A percentile compares a stretch with the other conserved stretches of the same genome.
Evolutionary conservation across 768 basidiomycete species (phyloP).

Genomic region (Trichaptum fuscoviolaceum): DNA sequence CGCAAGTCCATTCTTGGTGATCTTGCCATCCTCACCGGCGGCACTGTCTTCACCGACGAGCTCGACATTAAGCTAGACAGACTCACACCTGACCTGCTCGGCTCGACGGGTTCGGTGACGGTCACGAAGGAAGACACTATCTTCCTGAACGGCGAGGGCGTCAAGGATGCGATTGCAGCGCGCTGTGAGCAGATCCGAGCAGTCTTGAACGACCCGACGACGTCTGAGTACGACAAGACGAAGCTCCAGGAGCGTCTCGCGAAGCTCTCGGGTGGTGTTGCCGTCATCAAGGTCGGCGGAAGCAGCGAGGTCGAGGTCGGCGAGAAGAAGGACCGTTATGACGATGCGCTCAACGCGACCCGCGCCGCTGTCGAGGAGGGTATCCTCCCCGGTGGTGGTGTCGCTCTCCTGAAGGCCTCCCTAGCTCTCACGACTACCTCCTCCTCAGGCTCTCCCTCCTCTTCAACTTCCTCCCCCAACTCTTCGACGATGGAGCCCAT

Average conservation of each 20-base stretch:
- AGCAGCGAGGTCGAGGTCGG: slow-evolving; percentile 92
- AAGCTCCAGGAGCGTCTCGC: slow-evolving; percentile 97
- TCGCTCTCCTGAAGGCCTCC: slow-evolving; percentile 84
- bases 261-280: slow-evolving; percentile 93
- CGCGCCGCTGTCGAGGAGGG: slow-evolving; percentile 98
- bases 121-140: slow-evolving; percentile 99
- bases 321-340: slow-evolving; percentile 99
- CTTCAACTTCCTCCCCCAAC: slow-evolving; percentile 30
- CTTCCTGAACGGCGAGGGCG: slow-evolving; percentile 88
- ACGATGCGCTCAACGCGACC: slow-evolving; percentile 96
- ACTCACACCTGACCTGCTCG: slow-evolving; percentile 83
- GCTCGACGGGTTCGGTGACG: slow-evolving; percentile 85
- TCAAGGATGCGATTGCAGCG: slow-evolving; percentile 83
- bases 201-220: slow-evolving; percentile 74
- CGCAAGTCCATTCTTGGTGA: slow-evolving; percentile 97
- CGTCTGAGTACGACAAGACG: slow-evolving; percentile 88
- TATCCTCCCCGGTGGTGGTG: slow-evolving; percentile 95
- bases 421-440: slow-evolving; percentile 53
- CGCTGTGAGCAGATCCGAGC: slow-evolving; percentile 95
- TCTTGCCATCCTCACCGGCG: slow-evolving; percentile 94
- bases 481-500: slow-evolving; percentile 62
- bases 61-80: slow-evolving; percentile 97
- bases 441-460: slow-evolving; percentile 35
- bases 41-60: slow-evolving; percentile 95
- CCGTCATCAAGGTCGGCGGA: slow-evolving; percentile 97